Conservation (phyloP, 768 basidiomycete genomes). For the Tephrocybe rancida region DNA sequence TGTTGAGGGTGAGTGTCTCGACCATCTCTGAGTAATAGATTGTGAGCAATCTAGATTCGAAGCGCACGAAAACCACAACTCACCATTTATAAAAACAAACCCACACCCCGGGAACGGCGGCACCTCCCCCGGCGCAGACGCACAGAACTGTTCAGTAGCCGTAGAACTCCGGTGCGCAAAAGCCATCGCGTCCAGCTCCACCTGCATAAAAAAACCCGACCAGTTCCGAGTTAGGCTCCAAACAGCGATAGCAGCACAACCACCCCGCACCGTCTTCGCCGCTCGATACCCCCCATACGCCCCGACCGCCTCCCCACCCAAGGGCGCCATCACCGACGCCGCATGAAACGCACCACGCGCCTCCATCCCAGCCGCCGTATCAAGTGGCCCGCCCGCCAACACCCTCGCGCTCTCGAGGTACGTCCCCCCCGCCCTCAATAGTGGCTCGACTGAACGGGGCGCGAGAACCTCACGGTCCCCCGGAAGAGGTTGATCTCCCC, state of each 20-base stretch:
- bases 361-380: slow-evolving; percentile 24
- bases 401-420: slow-evolving; percentile 17
- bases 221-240: too few relatives aligned
- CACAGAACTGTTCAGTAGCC: slow-evolving; percentile 54
- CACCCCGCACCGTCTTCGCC: slow-evolving; percentile 29
- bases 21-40: slow-evolving; percentile 25
- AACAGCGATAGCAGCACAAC: too few relatives aligned
- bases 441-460: slow-evolving; percentile 13
- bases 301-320: slow-evolving; percentile 30
- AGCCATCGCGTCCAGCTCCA: slow-evolving; percentile 45
- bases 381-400: slow-evolving; percentile 20
- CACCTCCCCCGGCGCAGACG: slow-evolving; percentile 32
- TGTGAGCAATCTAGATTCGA: background rate
- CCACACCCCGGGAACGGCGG: slow-evolving; percentile 48
- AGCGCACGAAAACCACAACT: slow-evolving; percentile 5
- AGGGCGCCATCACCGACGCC: slow-evolving; percentile 35
- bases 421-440: slow-evolving; percentile 19
- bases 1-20: slow-evolving; percentile 25
- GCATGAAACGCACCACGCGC: slow-evolving; percentile 34
- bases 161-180: slow-evolving; percentile 46
- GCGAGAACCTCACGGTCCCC: slow-evolving; percentile 30
- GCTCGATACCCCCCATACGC: slow-evolving; percentile 37
- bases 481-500: slow-evolving; percentile 34
- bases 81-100: slow-evolving; percentile 43
- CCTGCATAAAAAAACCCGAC: slow-evolving; percentile 33